phyloP scores from a whole-genome alignment of 805 yeast genomes.

The Myxozyma neotropica region DNA sequence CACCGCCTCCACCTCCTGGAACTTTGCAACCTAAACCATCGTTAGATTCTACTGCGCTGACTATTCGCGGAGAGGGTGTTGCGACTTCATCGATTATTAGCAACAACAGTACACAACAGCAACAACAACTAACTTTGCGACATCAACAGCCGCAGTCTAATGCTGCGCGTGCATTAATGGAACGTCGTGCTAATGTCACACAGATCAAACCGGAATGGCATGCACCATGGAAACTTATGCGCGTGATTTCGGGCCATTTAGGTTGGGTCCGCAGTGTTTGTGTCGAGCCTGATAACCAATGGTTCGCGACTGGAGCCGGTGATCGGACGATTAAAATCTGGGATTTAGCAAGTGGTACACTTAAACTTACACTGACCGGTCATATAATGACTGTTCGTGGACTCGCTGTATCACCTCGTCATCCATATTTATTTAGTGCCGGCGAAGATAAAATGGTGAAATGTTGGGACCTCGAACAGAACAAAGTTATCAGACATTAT shows the following conservation, averaged over 20 bases:
- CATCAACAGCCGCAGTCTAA: conserved; percentile 11
- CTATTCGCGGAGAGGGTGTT: conserved; percentile 6
- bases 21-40: conserved; percentile 2
- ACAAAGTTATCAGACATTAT: conserved; percentile 78
- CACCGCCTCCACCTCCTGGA: conserved; percentile 33
- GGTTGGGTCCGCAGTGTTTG: conserved; percentile 90
- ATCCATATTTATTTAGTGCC: conserved; percentile 87
- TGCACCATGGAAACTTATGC: conserved; percentile 69
- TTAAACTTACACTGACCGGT: conserved; percentile 80
- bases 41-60: conserved; percentile 21
- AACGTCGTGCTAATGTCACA: conserved; percentile 27
- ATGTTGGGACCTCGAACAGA: conserved; percentile 95
- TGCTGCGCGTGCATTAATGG: conserved; percentile 24
- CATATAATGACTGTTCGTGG: conserved; percentile 89
- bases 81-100: not conserved
- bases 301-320: conserved; percentile 90
- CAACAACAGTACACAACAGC: not conserved
- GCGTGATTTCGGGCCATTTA: conserved; percentile 82
- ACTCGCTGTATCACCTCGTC: conserved; percentile 67
- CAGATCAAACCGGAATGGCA: conserved; percentile 47
- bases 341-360: conserved; percentile 74
- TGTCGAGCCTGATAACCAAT: conserved; percentile 83
- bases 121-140: conserved; percentile 8
- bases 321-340: conserved; percentile 89
- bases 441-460: conserved; percentile 91